These are phyloP conservation scores for Cicer chorassanicum DNA, from an alignment of 306 rosid species.

Conservation along the genomic window DNA sequence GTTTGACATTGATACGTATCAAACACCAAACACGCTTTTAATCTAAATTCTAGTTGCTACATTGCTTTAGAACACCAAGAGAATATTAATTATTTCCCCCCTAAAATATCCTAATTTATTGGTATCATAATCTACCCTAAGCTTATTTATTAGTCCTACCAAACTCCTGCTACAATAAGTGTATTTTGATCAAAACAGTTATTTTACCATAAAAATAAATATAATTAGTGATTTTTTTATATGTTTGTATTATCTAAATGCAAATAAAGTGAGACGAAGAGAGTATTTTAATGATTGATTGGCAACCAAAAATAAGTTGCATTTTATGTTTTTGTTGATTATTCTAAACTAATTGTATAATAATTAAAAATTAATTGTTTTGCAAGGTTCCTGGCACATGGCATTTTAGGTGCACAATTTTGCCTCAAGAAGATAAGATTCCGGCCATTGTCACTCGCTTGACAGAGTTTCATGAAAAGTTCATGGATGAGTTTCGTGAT, in stretches of 20 bases:
- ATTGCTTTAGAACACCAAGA: too few species aligned
- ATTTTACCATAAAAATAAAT: too few species aligned
- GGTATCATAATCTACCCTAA: too few species aligned
- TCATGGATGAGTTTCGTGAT: conserved; percentile 76
- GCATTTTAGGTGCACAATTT: conserved; percentile 96
- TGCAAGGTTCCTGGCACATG: conserved; percentile 91
- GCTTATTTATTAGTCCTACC: too few species aligned
- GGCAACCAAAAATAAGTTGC: neutral
- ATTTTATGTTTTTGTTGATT: conserved; percentile 21
- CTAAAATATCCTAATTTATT: too few species aligned
- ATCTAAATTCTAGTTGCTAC: too few species aligned
- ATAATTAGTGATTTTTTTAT: neutral
- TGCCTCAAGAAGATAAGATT: conserved; percentile 97
- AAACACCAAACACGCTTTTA: too few species aligned
- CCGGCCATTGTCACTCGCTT: conserved; percentile 76
- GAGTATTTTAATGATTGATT: neutral
- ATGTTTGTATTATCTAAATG: neutral
- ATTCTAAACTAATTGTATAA: conserved; percentile 24
- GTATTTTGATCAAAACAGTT: too few species aligned
- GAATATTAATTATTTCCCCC: too few species aligned
- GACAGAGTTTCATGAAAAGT: conserved; percentile 78
- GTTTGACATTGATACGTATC: too few species aligned
- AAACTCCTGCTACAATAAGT: too few species aligned
- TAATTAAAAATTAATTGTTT: neutral
- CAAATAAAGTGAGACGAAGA: neutral